Base-by-base conservation (phyloP, 768 basidiomycete genomes). In the Phlebiopsis gigantea region DNA sequence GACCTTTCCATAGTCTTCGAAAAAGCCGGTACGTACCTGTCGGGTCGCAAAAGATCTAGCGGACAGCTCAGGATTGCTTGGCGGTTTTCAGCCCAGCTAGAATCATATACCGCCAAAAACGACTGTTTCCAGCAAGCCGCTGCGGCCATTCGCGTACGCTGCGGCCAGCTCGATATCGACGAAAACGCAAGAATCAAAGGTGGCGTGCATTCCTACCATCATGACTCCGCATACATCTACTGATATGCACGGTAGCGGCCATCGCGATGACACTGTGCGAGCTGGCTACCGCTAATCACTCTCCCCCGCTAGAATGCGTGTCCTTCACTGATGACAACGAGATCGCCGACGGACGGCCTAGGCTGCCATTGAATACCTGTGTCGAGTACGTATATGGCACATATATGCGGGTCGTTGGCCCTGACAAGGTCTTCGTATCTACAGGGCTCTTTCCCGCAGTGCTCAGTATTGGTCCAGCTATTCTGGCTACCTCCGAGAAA, bases 401-500 rank as follows among this genome's bases (percentile, higher is more conserved):
- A 42, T 57, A 57, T 57, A 57, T 57, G 56, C 56, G 56, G 17
- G 4, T 3, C 53, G n/a, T 31, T 44, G 25, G 44, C 24, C 2
- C 21, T 55, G 44, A 34, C 8, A 19, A 29, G 30, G 28, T 9
- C 15, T 43, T 53, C 12, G 44, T 52, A 46, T 14, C 45, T 34
- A 4, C 61, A 90, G 88, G 55, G 86, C 89, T 12, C 70, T 91
- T 9, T 83, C 88, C 15, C 75, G 88, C 48, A 90, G 89, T 65
- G 81, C 88, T 7, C 89, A 91, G 63, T 86, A 84, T 63, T 91
- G 89, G 89, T 89, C 89, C 3, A 89, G 87, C 56, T 90, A 90
- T 68, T 91, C 89, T 2, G 89, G 89, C 0, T 90, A 91, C 69
- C 75, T 91, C 50, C 80, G 88, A 44, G 88, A 90, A 75, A 77